Evolutionary conservation across 345 rosid genomes (phyloP).

Genomic region (Melaleuca alternifolia): DNA sequence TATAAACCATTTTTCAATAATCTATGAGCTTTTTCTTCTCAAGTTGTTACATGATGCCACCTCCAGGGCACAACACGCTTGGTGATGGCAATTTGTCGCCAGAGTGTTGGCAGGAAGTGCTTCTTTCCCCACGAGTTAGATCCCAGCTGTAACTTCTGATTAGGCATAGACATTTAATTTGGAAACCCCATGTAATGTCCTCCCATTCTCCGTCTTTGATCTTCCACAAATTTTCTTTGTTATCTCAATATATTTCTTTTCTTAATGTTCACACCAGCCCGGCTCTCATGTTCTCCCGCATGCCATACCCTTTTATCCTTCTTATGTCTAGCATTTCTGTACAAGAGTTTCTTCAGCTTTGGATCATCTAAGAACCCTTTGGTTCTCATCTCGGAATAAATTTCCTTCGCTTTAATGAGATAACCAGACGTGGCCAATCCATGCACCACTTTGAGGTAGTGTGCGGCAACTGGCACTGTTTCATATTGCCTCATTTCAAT

Average conservation of each 20-base stretch:
- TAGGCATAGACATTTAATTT: not conserved
- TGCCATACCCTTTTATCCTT: slow-evolving; percentile 2
- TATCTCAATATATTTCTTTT: slow-evolving; percentile 3
- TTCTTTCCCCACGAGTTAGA: not conserved
- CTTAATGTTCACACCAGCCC: slow-evolving; percentile 1
- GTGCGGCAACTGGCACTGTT: slow-evolving; percentile 25
- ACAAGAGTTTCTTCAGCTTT: slow-evolving; percentile 52
- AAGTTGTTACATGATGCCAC: not conserved
- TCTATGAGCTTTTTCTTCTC: not conserved
- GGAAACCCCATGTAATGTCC: not conserved
- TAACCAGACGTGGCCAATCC: slow-evolving; percentile 55
- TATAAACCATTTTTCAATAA: not conserved
- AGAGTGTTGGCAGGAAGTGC: not conserved
- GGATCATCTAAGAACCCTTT: slow-evolving; percentile 65
- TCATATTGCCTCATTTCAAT: slow-evolving; percentile 53
- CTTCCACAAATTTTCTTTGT: not conserved
- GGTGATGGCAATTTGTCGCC: not conserved
- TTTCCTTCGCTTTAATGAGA: slow-evolving; percentile 42
- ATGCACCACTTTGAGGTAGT: slow-evolving; percentile 37
- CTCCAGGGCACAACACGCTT: not conserved
- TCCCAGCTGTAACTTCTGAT: not conserved
- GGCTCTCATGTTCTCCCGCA: slow-evolving; percentile 6
- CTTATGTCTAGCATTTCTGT: slow-evolving; percentile 12
- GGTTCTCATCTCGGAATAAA: slow-evolving; percentile 55
- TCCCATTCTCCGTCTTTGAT: slow-evolving; percentile 2